A percentile compares a stretch with the other conserved stretches of the same genome.
Evolutionary conservation across 768 basidiomycete species (phyloP).

Genomic region (Tylopilus vinaceipallidus): DNA sequence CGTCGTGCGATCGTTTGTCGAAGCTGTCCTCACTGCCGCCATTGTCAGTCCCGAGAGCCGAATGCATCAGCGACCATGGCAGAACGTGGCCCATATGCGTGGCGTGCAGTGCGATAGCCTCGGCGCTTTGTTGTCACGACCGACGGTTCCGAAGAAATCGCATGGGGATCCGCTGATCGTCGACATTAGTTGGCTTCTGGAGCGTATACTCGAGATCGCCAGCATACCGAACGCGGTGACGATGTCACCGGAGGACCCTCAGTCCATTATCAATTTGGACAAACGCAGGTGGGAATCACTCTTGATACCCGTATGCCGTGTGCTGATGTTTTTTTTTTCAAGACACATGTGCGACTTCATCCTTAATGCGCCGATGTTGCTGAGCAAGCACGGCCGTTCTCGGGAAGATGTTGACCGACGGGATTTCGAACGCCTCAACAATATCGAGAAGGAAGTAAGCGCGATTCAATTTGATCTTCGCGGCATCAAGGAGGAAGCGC

Average conservation of each 20-base stretch:
- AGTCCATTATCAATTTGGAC: constrained; percentile 72
- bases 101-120: constrained; percentile 64
- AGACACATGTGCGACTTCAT: constrained; percentile 72
- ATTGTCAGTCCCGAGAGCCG: constrained; percentile 77
- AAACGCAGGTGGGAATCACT: constrained; percentile 72
- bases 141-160: constrained; percentile 41
- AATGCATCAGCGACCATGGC: constrained; percentile 77
- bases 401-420: constrained; percentile 59
- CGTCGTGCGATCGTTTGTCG: constrained; percentile 76
- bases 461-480: constrained; percentile 66
- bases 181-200: constrained; percentile 82
- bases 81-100: constrained; percentile 61
- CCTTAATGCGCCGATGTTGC: constrained; percentile 47
- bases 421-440: constrained; percentile 74
- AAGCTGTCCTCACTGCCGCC: constrained; percentile 73
- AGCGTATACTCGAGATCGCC: constrained; percentile 77
- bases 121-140: constrained; percentile 50
- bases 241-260: constrained; percentile 49
- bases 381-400: constrained; percentile 40
- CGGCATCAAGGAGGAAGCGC: constrained; percentile 72
- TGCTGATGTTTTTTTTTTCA: neutral
- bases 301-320: neutral
- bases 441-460: constrained; percentile 68
- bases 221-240: constrained; percentile 70
- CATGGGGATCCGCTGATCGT: constrained; percentile 57